A percentile compares a stretch with the other conserved stretches of the same genome.
phyloP scores from a whole-genome alignment of 257 asterid genomes.

The Ballota nigra region DNA sequence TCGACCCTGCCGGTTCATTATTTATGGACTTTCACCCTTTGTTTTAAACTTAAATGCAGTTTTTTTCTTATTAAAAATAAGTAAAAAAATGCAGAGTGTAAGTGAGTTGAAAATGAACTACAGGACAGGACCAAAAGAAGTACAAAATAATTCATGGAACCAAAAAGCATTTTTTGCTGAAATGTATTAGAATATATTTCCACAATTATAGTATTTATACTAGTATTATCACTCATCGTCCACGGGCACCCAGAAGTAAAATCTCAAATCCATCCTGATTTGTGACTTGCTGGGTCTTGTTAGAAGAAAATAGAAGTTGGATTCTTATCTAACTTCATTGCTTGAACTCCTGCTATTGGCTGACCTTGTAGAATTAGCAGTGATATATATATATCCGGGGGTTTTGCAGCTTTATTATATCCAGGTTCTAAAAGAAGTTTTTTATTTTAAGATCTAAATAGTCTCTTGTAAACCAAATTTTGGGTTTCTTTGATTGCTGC shows the following conservation, averaged over 20 bases:
- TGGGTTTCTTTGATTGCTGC: too few relatives aligned
- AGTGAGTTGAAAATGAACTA: neutral
- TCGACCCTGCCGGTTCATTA: neutral
- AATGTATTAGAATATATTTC: too few relatives aligned
- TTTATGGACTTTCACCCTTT: neutral
- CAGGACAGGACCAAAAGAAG: neutral
- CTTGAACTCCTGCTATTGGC: neutral
- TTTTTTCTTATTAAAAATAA: too few relatives aligned
- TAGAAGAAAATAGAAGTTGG: neutral
- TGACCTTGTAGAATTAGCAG: neutral
- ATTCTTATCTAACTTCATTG: slow-evolving; percentile 1
- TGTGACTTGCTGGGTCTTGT: neutral
- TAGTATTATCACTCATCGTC: neutral
- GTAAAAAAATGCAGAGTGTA: neutral
- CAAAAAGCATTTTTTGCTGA: neutral
- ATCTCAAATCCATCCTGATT: neutral
- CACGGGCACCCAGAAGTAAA: too few relatives aligned
- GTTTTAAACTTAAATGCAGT: neutral
- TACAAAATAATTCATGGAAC: neutral
- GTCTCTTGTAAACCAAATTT: too few relatives aligned
- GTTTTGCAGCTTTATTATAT: too few relatives aligned
- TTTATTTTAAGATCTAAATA: too few relatives aligned
- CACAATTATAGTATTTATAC: neutral
- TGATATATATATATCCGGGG: too few relatives aligned
- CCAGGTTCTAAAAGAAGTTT: too few relatives aligned